Evolutionary conservation across 495 filamentous ascomycete species (phyloP).

Genomic region (Hypoxylon fragiforme): DNA sequence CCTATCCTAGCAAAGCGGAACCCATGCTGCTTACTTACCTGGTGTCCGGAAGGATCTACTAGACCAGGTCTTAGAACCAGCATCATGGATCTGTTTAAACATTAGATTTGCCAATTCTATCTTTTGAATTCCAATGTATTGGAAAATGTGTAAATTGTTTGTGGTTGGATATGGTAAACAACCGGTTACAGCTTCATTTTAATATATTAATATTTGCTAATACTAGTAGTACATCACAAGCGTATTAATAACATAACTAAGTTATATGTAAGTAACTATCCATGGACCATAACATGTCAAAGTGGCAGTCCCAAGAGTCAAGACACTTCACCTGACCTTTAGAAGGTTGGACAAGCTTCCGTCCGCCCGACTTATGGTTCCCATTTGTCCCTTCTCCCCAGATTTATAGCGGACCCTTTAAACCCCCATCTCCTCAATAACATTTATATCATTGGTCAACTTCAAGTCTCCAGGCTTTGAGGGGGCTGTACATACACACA

Average conservation of each 20-base stretch:
- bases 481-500: conserved; percentile 2
- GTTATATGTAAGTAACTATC: not conserved
- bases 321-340: not conserved
- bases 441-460: conserved; percentile 18
- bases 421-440: too few relatives aligned
- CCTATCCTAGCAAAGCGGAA: too few relatives aligned
- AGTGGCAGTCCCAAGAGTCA: too few relatives aligned
- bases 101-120: not conserved
- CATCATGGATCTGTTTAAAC: not conserved
- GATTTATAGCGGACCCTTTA: conserved; percentile 17
- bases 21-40: not conserved
- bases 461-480: not conserved
- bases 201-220: too few relatives aligned
- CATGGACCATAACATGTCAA: too few relatives aligned
- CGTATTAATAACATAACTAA: too few relatives aligned
- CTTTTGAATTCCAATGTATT: not conserved
- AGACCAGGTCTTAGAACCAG: not conserved
- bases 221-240: too few relatives aligned
- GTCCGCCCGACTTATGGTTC: conserved; percentile 26
- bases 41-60: not conserved
- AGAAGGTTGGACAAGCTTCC: conserved; percentile 22
- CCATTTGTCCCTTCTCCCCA: conserved; percentile 34
- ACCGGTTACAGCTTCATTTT: too few relatives aligned
- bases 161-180: too few relatives aligned
- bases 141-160: not conserved